Base-by-base conservation (phyloP, 257 asterid genomes). In the Haberlea rhodopensis region DNA sequence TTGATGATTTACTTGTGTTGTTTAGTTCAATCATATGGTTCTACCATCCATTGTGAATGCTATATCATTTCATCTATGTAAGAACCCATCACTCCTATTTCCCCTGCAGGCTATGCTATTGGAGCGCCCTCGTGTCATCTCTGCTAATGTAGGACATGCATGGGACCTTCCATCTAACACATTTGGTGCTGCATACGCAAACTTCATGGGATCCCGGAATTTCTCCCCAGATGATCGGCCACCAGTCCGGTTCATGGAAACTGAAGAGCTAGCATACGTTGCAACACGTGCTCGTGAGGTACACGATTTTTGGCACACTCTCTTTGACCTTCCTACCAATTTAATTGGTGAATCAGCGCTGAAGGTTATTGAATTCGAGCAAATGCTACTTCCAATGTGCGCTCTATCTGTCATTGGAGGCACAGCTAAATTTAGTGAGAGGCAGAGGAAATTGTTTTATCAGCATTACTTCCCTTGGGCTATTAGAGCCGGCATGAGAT, bases 381-480 rank as follows among this genome's bases (percentile, higher is more conserved):
- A 94, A 79, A 90, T 90, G 96, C 71, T 85, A 21, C 96, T 94
- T 65, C 96, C 99, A 25, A 86, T 94, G 99, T 94, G 97, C 60
- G 82, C 89, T 67, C 76, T 90, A 57, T 90, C 97, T 21, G 95
- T 94, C 43, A 76, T 80, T 0, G 97, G 97, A 27, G 97, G 97
- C 15, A 85, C 94, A 18, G 85, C 88, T n/a, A 79, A 95, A 73
- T 90, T 94, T 80, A 90, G 75, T 19, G 80, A 65, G 26, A 81
- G 60, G 74, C 97, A 86, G 71, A 81, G 97, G 83, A 80, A 78
- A 45, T 66, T 90, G 70, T 94, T 94, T 76, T 87, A 87, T 67
- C 90, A 83, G 69, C 92, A 90, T 69, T 94, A 90, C 85, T 94
- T 94, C 68, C 97, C 97, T 20, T 94, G 97, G 97, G 97, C 97